These are phyloP conservation scores for Datisca glomerata DNA, from an alignment of 306 rosid species.

Conservation along the genomic window DNA sequence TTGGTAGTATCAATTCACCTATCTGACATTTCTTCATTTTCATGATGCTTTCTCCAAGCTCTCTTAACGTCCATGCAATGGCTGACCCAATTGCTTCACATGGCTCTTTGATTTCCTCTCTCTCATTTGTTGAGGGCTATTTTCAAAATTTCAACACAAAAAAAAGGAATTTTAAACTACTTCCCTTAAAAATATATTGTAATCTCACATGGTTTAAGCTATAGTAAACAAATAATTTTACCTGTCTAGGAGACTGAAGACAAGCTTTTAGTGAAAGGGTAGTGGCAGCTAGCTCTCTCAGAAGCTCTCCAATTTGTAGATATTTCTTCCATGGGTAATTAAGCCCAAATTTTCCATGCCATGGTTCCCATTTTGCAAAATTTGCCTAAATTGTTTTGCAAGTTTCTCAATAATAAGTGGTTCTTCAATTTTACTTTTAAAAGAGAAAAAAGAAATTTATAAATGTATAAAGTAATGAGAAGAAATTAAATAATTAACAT, in stretches of 20 bases:
- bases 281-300: constrained; percentile 56
- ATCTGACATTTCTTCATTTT: constrained; percentile 39
- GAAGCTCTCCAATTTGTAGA: constrained; percentile 51
- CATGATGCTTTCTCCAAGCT: constrained; percentile 55
- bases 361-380: constrained; percentile 95
- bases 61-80: constrained; percentile 32
- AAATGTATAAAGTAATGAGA: background rate
- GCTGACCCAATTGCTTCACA: constrained; percentile 40
- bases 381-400: constrained; percentile 38
- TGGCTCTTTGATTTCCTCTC: constrained; percentile 21
- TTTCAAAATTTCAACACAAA: no score
- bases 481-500: constrained; percentile 6
- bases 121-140: constrained; percentile 24
- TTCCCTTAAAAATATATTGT: no score
- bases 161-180: no score
- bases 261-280: constrained; percentile 34
- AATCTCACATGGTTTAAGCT: no score
- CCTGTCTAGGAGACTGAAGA: constrained; percentile 59
- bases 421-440: background rate
- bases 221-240: no score
- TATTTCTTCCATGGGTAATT: constrained; percentile 75
- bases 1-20: constrained; percentile 17
- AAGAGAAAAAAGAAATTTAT: background rate
- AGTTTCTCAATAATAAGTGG: no score
- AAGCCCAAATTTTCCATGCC: constrained; percentile 92